Evolutionary conservation across 805 yeast species (phyloP).

Genomic region (Metschnikowia gelsemii): DNA sequence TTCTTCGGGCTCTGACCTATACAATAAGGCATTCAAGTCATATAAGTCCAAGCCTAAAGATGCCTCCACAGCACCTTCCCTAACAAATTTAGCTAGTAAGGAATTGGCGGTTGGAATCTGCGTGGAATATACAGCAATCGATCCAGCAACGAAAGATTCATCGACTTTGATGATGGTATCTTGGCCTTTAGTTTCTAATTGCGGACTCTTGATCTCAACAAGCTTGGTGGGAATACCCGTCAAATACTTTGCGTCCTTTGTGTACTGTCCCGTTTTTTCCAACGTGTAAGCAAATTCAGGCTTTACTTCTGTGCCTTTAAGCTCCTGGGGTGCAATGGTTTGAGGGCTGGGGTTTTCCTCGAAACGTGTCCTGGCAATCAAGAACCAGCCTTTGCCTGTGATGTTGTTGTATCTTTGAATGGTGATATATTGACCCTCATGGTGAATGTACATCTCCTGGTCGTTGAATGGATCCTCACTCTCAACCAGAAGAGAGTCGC

Average conservation of each 20-base stretch:
- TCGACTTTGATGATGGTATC: conserved; percentile 59
- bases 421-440: conserved; percentile 88
- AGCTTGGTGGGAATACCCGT: conserved; percentile 68
- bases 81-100: conserved; percentile 62
- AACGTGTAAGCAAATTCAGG: conserved; percentile 60
- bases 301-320: conserved; percentile 60
- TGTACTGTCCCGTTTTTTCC: conserved; percentile 49
- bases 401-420: conserved; percentile 81
- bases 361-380: conserved; percentile 86
- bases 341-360: conserved; percentile 45
- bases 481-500: conserved; percentile 55
- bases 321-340: conserved; percentile 52
- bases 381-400: conserved; percentile 84
- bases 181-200: conserved; percentile 43
- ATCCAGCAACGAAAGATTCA: conserved; percentile 76
- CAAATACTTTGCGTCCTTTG: conserved; percentile 42
- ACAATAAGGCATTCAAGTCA: conserved; percentile 74
- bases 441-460: conserved; percentile 92
- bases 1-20: conserved; percentile 84
- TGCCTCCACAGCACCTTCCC: conserved; percentile 75
- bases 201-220: conserved; percentile 50
- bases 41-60: conserved; percentile 57
- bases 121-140: conserved; percentile 81
- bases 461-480: conserved; percentile 52
- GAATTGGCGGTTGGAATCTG: conserved; percentile 63